Conservation (phyloP, 345 rosid species). For the Euphorbia tirucalli region DNA sequence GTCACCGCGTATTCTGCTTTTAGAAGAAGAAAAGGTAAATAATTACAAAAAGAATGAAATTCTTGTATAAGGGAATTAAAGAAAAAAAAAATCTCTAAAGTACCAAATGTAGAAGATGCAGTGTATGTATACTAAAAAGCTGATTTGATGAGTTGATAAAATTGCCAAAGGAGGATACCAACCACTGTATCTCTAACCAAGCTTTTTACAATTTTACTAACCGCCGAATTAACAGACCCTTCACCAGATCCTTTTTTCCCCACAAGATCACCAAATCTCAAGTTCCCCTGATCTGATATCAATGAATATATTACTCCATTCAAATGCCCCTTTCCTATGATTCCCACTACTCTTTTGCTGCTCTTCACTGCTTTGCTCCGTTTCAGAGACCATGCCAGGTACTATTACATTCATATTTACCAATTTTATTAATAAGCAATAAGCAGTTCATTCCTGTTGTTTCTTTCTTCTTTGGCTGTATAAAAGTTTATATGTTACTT, state of each 20-base stretch:
- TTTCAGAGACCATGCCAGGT: conserved; percentile 85
- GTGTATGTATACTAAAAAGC: conserved; percentile 8
- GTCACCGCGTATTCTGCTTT: no score
- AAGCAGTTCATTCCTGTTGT: background rate
- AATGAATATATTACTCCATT: conserved; percentile 79
- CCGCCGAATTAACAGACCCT: conserved; percentile 29
- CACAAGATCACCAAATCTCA: conserved; percentile 65
- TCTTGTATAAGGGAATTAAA: background rate
- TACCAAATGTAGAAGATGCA: background rate
- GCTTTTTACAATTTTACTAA: conserved; percentile 34
- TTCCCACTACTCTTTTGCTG: conserved; percentile 71
- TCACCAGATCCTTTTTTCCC: conserved; percentile 47
- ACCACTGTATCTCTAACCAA: conserved; percentile 49
- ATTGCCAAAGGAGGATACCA: conserved; percentile 49
- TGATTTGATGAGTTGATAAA: conserved; percentile 39
- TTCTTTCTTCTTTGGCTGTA: background rate
- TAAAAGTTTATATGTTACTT: conserved; percentile 14
- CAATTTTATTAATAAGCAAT: background rate
- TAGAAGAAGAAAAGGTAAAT: no score
- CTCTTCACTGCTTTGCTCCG: conserved; percentile 87
- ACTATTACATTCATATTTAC: conserved; percentile 34
- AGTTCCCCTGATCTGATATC: conserved; percentile 64
- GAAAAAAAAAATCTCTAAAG: no score
- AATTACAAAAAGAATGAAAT: background rate
- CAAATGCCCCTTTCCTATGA: conserved; percentile 84